Percentiles rank a stretch among this genome's conserved stretches.
These are phyloP conservation scores for Lithohypha guttulata DNA, from an alignment of 2,329 filamentous ascomycete species.

Conservation along the genomic window DNA sequence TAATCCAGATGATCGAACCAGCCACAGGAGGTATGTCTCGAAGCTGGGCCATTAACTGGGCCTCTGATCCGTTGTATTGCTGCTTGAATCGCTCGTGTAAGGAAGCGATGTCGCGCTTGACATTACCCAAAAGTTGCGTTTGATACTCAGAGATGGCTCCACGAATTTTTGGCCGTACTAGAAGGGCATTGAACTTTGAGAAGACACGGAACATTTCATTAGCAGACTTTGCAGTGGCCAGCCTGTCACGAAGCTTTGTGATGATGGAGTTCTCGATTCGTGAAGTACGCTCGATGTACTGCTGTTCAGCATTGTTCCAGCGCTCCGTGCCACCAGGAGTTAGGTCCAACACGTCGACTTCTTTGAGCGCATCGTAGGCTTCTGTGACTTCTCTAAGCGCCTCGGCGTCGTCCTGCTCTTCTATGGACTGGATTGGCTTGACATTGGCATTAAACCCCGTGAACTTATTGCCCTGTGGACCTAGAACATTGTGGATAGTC, in stretches of 20 bases:
- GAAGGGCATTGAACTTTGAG: slow-evolving; percentile 97
- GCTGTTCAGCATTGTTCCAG: slow-evolving; percentile 89
- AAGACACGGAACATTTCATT: slow-evolving; percentile 99
- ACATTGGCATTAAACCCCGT: slow-evolving; percentile 39
- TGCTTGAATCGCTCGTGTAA: slow-evolving; percentile 97
- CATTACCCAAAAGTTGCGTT: slow-evolving; percentile 92
- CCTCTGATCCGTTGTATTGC: slow-evolving; percentile 95
- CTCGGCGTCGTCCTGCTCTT: slow-evolving; percentile 94
- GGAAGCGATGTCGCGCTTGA: slow-evolving; percentile 87
- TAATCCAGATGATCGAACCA: slow-evolving; percentile 93
- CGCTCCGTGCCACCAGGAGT: slow-evolving; percentile 77
- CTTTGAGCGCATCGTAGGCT: slow-evolving; percentile 85
- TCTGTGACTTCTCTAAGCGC: slow-evolving; percentile 92
- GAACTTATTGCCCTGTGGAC: slow-evolving; percentile 54
- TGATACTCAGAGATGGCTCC: slow-evolving; percentile 97
- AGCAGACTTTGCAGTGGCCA: slow-evolving; percentile 90
- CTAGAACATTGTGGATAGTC: slow-evolving; percentile 94
- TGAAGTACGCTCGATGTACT: slow-evolving; percentile 94
- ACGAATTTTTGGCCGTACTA: slow-evolving; percentile 97
- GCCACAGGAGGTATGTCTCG: slow-evolving; percentile 92
- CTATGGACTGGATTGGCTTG: slow-evolving; percentile 61
- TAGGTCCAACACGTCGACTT: slow-evolving; percentile 90
- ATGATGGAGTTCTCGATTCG: slow-evolving; percentile 99
- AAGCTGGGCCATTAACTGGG: slow-evolving; percentile 94
- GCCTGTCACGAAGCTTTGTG: slow-evolving; percentile 76